A percentile compares a stretch with the other conserved stretches of the same genome.
phyloP scores from a whole-genome alignment of 768 basidiomycete genomes.

The Macrolepiota fuliginosa region DNA sequence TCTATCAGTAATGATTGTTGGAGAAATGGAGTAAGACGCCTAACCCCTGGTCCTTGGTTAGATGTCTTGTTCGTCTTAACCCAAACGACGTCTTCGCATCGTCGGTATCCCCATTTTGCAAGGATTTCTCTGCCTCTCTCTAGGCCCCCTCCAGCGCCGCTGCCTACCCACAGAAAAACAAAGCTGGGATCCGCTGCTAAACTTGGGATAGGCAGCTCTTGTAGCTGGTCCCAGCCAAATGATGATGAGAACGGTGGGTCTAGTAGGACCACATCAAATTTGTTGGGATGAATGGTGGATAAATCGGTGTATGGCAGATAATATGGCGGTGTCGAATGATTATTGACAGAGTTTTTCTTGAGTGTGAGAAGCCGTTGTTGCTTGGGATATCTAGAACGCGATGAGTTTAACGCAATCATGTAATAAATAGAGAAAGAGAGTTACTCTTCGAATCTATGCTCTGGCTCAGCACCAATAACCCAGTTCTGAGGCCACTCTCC shows the following conservation, averaged over 20 bases:
- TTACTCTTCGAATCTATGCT: slow-evolving; percentile 91
- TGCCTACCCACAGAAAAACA: slow-evolving; percentile 95
- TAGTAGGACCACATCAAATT: slow-evolving; percentile 90
- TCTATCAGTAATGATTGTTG: slow-evolving; percentile 3
- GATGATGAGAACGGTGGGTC: slow-evolving; percentile 88
- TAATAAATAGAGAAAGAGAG: slow-evolving; percentile 26
- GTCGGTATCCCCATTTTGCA: slow-evolving; percentile 89
- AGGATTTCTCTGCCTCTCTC: slow-evolving; percentile 90
- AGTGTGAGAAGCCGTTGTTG: slow-evolving; percentile 80
- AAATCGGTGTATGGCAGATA: slow-evolving; percentile 67
- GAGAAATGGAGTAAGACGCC: slow-evolving; percentile 22
- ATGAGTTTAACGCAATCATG: background rate
- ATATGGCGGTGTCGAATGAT: slow-evolving; percentile 67
- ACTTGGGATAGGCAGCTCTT: slow-evolving; percentile 75
- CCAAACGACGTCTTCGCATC: slow-evolving; percentile 99
- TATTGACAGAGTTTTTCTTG: slow-evolving; percentile 76
- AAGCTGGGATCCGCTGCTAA: slow-evolving; percentile 92
- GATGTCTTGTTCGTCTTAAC: slow-evolving; percentile 82
- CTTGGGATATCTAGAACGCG: slow-evolving; percentile 78
- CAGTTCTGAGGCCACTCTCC: slow-evolving; percentile 95
- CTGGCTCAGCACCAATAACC: slow-evolving; percentile 86
- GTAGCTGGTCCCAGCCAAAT: slow-evolving; percentile 83
- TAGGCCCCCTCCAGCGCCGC: slow-evolving; percentile 84
- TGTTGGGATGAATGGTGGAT: slow-evolving; percentile 53
- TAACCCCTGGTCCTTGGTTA: slow-evolving; percentile 74